phyloP scores from a whole-genome alignment of 2,329 filamentous ascomycete species.

The Rhynchosporium secalis region DNA sequence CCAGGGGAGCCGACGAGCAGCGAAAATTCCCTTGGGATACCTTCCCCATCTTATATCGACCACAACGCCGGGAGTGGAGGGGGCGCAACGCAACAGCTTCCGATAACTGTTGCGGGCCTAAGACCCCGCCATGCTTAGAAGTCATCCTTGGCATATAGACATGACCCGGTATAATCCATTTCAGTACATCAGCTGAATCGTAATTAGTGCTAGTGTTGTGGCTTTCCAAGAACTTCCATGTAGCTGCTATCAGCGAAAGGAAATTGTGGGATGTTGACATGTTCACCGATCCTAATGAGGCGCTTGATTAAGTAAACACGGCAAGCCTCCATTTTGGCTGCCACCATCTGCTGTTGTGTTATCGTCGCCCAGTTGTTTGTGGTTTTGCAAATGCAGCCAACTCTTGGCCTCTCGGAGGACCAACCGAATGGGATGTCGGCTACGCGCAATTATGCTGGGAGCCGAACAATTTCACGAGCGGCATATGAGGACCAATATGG shows the following conservation, averaged over 20 bases:
- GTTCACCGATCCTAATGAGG: background rate
- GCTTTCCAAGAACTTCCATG: background rate
- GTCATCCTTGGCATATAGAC: background rate
- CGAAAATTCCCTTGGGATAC: background rate
- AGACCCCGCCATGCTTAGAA: constrained; percentile 9
- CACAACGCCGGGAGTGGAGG: background rate
- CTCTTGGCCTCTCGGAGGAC: constrained; percentile 4
- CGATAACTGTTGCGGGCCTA: constrained; percentile 3
- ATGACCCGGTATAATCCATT: background rate
- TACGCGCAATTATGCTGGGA: background rate
- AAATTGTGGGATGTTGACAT: background rate
- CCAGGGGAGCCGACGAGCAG: background rate
- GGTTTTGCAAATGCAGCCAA: constrained; percentile 3
- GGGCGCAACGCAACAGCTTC: background rate
- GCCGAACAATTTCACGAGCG: background rate
- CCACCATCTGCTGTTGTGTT: background rate
- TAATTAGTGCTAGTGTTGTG: background rate
- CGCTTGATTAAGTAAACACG: background rate
- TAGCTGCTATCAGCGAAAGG: background rate
- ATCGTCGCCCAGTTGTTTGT: constrained; percentile 7
- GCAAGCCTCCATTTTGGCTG: background rate
- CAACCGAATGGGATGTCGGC: background rate
- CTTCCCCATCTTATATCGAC: constrained; percentile 8
- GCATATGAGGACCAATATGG: background rate
- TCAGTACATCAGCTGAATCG: background rate